phyloP scores from a whole-genome alignment of 2,329 filamentous ascomycete species.

The Colletotrichum cordylinicola region DNA sequence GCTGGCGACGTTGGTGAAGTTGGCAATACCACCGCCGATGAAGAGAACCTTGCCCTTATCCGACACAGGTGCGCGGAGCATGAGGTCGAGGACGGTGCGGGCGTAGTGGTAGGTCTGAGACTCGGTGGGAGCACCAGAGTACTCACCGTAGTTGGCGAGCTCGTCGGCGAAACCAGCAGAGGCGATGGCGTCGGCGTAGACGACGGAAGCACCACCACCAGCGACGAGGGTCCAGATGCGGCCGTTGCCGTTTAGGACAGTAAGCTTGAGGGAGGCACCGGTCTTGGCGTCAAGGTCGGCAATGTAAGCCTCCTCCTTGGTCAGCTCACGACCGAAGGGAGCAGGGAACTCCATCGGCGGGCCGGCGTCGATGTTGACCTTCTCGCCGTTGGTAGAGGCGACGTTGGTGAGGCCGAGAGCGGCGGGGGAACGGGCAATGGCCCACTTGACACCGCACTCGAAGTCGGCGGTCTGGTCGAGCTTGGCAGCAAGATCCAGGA shows the following conservation, averaged over 20 bases:
- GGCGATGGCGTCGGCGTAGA: slow-evolving; percentile 98
- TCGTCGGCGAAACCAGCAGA: slow-evolving; percentile 94
- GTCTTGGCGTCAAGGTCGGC: slow-evolving; percentile 99
- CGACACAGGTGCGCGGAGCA: slow-evolving; percentile 87
- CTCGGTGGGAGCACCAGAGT: slow-evolving; percentile 98
- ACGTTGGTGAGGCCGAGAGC: slow-evolving; percentile 83
- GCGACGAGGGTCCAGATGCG: slow-evolving; percentile 98
- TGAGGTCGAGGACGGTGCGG: slow-evolving; percentile 93
- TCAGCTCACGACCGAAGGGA: slow-evolving; percentile 97
- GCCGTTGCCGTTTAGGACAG: slow-evolving; percentile 88
- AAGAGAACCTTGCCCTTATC: slow-evolving; percentile 98
- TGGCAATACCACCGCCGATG: slow-evolving; percentile 99
- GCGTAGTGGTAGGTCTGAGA: slow-evolving; percentile 99
- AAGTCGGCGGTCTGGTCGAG: slow-evolving; percentile 99
- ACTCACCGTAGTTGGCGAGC: slow-evolving; percentile 99
- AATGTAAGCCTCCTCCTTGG: slow-evolving; percentile 99
- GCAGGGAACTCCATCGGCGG: slow-evolving; percentile 99
- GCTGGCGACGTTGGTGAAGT: slow-evolving; percentile 99
- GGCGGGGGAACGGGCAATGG: slow-evolving; percentile 87
- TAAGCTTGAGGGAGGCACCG: slow-evolving; percentile 97
- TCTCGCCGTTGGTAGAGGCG: slow-evolving; percentile 66
- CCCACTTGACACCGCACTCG: slow-evolving; percentile 99
- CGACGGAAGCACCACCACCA: slow-evolving; percentile 98
- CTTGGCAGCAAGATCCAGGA: slow-evolving; percentile 98
- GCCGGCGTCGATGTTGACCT: slow-evolving; percentile 93